Evolutionary conservation across 2,329 filamentous ascomycete genomes (phyloP), one percentile per base, ranked within the genome.

Genomic region (Fusarium sp.): DNA sequence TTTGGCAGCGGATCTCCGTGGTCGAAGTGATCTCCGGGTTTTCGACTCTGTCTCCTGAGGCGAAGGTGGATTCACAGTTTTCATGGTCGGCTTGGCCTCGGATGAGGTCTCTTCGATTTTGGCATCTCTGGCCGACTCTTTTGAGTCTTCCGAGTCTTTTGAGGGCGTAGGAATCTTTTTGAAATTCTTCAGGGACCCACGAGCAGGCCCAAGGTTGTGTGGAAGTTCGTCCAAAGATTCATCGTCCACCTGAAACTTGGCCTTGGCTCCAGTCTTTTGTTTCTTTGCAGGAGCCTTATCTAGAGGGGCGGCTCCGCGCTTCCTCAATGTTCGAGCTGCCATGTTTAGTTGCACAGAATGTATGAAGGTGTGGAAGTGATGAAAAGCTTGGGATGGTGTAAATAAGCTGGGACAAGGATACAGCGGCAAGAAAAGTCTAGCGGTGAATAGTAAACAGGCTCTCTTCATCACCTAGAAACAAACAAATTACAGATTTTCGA

Each of bases 171-270:
- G 21, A 24, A 54, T 56, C 42, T 24, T 42, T 28, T 54, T 39
- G 31, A n/a, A 18, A 23, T 58, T 56, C 44, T 42, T 63, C 35
- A n/a, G 46, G 43, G 39, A n/a, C 18, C 35, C 16, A 33, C 39
- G 63, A 46, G 42, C 59, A 50, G 66, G 58, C 21, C 59, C 57
- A 31, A 70, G 66, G 42, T 72, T 72, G 35, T 70, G 69, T n/a
- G 66, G 66, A 39, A 72, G 42, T 38, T 68, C 63, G 37, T 71
- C 66, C 20, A 47, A 35, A 46, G 37, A 24, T 33, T 54, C 44
- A 2, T 60, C 20, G 7, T 52, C 21, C 33, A 18, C 11, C n/a
- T 59, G 43, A 28, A 37, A 28, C 39, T 48, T 21, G 29, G 20
- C 31, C 46, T 56, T 24, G 10, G 18, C 11, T 10, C 39, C 35